These are phyloP conservation scores for Pinus taeda DNA, from an alignment of 75 land plant species.

Conservation along the genomic window DNA sequence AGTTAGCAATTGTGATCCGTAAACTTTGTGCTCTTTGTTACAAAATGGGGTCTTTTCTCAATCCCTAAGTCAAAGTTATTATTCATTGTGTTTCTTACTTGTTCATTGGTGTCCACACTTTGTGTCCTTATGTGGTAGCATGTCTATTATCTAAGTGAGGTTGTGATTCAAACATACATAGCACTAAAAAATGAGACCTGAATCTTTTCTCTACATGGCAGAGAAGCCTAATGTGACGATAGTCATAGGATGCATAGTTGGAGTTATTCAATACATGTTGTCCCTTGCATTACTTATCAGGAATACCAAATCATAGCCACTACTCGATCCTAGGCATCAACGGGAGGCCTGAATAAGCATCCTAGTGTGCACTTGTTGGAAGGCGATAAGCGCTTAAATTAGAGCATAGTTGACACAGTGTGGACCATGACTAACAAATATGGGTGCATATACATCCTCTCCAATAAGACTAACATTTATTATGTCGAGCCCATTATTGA, in stretches of 20 bases:
- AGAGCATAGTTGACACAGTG: constrained; percentile 33
- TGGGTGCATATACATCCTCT: constrained; percentile 47
- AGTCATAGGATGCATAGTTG: constrained; percentile 49
- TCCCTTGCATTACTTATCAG: constrained; percentile 33
- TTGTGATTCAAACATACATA: no score
- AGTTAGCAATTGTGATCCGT: no score
- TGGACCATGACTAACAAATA: constrained; percentile 3
- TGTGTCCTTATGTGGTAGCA: no score
- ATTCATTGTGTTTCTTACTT: no score
- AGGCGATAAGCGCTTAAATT: constrained; percentile 46
- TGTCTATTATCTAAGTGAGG: no score
- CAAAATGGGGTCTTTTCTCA: no score
- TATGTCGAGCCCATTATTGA: constrained; percentile 54
- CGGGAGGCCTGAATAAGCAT: background rate
- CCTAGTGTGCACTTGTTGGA: constrained; percentile 23
- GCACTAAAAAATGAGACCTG: no score
- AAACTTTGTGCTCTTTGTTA: no score
- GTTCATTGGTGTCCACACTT: no score
- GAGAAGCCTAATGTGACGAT: no score
- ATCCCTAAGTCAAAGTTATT: no score
- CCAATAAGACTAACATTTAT: constrained; percentile 57
- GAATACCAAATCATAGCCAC: constrained; percentile 44
- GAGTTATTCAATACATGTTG: constrained; percentile 56
- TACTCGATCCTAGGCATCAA: constrained; percentile 18
- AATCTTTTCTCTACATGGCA: no score